Evolutionary conservation across 176 grass and related monocot species (phyloP), one percentile per base, ranked within the genome.

Genomic region (Oryza coarctata): DNA sequence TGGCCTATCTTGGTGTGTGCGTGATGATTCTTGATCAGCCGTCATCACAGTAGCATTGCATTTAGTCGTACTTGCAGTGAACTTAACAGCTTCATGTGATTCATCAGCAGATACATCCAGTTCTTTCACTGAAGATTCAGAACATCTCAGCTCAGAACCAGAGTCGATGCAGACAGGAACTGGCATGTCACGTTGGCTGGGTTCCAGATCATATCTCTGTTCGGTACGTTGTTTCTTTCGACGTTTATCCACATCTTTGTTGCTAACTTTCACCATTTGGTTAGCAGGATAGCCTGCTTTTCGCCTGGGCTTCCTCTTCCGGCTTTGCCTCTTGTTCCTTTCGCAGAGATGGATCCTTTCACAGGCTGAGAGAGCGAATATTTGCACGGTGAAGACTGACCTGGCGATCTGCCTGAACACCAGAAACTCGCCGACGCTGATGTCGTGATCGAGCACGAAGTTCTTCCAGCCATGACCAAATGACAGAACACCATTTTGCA

Each of bases 391-490:
- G 82, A 89, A 91, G 17, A 87, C 80, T 6, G 66, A 83, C 87
- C 82, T 76, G 65, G 66, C 47, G 20, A 89, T 77, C 81, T 87
- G 83, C 73, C 85, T 87, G 82, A 92, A 92, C 40, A 95, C 87
- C 26, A 90, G 23, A 77, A 95, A 90, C 83, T 95, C 87, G 41
- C 93, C 90, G 0, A 70, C 65, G 58, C 79, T 74, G 80, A 95
- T 66, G 57, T 64, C 71, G 22, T 95, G 90, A 33, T 95, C 90
- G 27, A 83, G 68, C 57, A 88, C 87, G 20, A 95, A 95, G 31
- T 88, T 89, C 31, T 63, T 67, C 93, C 93, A 94, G 10, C 89
- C 93, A 30, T 85, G 66, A 15, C 85, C 87, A 12, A 94, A 90
- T 0, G 85, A 88, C 57, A 94, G 26, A 0, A 68, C 52, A 6